These are phyloP conservation scores for Penicillium sp. DNA, from an alignment of 2,329 filamentous ascomycete genomes.

Conservation along the genomic window DNA sequence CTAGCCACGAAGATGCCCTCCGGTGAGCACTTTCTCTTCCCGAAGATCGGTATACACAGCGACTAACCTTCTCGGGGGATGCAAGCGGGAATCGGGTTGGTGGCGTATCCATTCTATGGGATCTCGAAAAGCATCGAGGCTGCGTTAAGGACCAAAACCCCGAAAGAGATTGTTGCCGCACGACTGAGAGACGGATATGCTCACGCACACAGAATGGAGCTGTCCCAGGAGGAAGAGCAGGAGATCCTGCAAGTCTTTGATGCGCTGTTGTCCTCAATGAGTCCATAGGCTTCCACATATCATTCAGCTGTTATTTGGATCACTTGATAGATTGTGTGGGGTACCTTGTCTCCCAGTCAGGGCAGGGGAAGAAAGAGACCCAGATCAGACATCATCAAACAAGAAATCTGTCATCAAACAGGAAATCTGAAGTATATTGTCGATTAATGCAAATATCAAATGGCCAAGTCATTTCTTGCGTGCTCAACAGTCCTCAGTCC, in stretches of 20 bases:
- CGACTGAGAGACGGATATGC: constrained; percentile 18
- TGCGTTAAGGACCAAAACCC: constrained; percentile 18
- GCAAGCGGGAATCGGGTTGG: constrained; percentile 21
- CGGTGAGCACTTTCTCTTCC: constrained; percentile 10
- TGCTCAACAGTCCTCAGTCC: too few species aligned
- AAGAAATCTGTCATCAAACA: too few species aligned
- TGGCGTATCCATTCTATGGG: constrained; percentile 25
- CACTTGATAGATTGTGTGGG: too few species aligned
- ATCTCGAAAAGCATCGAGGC: constrained; percentile 24
- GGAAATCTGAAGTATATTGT: too few species aligned
- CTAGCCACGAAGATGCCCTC: constrained; percentile 22
- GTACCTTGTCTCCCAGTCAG: too few species aligned
- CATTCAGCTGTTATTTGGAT: too few species aligned
- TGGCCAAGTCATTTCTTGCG: too few species aligned
- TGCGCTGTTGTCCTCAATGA: constrained; percentile 9
- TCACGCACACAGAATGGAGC: constrained; percentile 11
- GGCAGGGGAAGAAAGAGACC: too few species aligned
- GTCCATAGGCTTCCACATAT: too few species aligned
- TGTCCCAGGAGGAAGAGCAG: constrained; percentile 15
- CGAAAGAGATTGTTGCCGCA: constrained; percentile 19
- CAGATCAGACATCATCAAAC: too few species aligned
- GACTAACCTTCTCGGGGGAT: not conserved
- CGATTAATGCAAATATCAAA: too few species aligned
- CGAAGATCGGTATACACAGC: not conserved
- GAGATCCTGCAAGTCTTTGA: constrained; percentile 20